Base-by-base conservation (phyloP, 1,284 basidiomycete species). In the Hemileia vastatrix region DNA sequence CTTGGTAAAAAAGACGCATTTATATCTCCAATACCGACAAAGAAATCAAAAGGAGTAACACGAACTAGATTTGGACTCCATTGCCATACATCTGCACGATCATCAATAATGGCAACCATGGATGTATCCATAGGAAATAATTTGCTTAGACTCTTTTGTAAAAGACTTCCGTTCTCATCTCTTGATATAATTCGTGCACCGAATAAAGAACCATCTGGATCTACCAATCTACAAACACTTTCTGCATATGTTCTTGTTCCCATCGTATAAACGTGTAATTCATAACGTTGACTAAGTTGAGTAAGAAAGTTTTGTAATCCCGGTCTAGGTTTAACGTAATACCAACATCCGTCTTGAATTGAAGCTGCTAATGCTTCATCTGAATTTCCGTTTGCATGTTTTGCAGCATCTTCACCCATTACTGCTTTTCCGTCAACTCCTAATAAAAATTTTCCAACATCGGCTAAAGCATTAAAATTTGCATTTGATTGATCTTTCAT, bases 231-330 rank as follows among this genome's bases (percentile, higher is more conserved):
- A 78, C 92, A 96, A 15, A 97, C 92, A 76, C 91, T 85, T 76
- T 92, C 88, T 45, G 94, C 94, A 76, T 97, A 98, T 48, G 90
- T 87, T 47, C 94, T 83, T 18, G 94, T 96, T 59, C 94, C 94
- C 92, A 97, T 97, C 23, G 94, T 98, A 78, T 98, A 98, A 54
- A 98, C 92, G 76, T 97, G 94, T 87, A 97, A 89, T 78, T 97
- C 90, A 77, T 95, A 98, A 71, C 86, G 85, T 60, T 81, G 77
- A 48, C 87, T 82, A 67, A 88, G 81, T 48, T 82, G 78, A 64
- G 80, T 77, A 54, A 98, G 80, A 74, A 98, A 95, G 49, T 83
- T 79, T 49, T 81, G 77, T 76, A 92, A 83, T 13, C 90, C 90
- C 0, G 94, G 94, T 67, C 94, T 92, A 67, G 90, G 89, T 76